Conservation (phyloP, 2,329 filamentous ascomycete species). For the Aureobasidium sp. region DNA sequence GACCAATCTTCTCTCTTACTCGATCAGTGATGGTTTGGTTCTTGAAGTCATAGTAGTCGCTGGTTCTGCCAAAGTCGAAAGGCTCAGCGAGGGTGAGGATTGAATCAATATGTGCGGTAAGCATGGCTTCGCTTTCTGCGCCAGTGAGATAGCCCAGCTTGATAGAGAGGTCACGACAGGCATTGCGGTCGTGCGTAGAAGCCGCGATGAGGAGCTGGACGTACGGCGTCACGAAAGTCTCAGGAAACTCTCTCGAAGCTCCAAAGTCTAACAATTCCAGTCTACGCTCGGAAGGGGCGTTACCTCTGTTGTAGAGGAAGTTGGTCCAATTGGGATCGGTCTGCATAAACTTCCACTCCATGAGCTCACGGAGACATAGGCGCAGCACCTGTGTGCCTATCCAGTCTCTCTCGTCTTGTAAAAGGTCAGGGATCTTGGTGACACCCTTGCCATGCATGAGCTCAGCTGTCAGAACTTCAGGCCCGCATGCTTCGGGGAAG, state of each 20-base stretch:
- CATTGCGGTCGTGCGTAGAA: conserved; percentile 57
- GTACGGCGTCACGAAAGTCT: conserved; percentile 72
- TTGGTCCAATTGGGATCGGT: conserved; percentile 99
- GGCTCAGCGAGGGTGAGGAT: conserved; percentile 89
- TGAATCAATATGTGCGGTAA: conserved; percentile 81
- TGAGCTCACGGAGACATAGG: conserved; percentile 85
- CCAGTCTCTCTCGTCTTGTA: conserved; percentile 84
- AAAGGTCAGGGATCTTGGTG: conserved; percentile 65
- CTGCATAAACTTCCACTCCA: conserved; percentile 96
- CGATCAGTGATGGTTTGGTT: conserved; percentile 95
- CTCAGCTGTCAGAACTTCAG: conserved; percentile 87
- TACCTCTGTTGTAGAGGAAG: conserved; percentile 57
- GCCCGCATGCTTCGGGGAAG: conserved; percentile 70
- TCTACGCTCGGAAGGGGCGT: conserved; percentile 33
- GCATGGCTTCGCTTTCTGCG: conserved; percentile 76
- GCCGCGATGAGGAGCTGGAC: conserved; percentile 74
- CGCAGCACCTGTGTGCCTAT: conserved; percentile 91
- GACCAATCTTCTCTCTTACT: conserved; percentile 77
- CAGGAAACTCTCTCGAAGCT: conserved; percentile 78
- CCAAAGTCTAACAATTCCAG: conserved; percentile 95
- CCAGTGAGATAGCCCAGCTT: conserved; percentile 87
- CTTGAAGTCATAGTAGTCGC: conserved; percentile 82
- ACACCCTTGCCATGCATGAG: conserved; percentile 82
- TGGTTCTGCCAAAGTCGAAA: conserved; percentile 59
- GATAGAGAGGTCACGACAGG: conserved; percentile 62